These are phyloP conservation scores for Gamsiella multidivaricata DNA, from an alignment of 192 early-diverging fungal genomes.

Conservation along the genomic window DNA sequence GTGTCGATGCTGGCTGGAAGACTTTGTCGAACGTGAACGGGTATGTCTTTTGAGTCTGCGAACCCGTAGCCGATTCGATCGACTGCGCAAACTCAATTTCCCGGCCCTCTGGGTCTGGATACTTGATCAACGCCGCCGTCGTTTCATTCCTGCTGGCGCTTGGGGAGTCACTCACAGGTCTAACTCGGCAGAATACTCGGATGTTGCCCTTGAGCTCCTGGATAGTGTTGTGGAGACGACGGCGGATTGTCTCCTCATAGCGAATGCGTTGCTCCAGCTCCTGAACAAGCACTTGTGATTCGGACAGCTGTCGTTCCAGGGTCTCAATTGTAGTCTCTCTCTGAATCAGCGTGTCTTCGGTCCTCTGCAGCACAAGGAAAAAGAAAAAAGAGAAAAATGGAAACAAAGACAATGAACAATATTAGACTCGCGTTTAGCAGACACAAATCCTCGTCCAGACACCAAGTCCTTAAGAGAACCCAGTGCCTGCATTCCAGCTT, in stretches of 20 bases:
- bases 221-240: constrained; percentile 89
- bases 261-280: constrained; percentile 40
- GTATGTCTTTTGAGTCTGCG: constrained; percentile 63
- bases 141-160: constrained; percentile 8
- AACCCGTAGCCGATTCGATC: constrained; percentile 38
- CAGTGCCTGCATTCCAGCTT: too few species aligned
- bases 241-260: constrained; percentile 77
- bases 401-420: not conserved
- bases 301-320: constrained; percentile 14
- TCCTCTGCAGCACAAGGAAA: constrained; percentile 27
- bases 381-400: not conserved
- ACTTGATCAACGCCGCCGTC: constrained; percentile 27
- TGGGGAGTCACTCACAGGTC: too few species aligned
- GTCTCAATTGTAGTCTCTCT: constrained; percentile 59
- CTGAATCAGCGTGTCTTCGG: constrained; percentile 42
- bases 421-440: not conserved
- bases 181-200: constrained; percentile 94
- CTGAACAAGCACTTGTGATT: constrained; percentile 6
- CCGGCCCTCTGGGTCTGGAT: constrained; percentile 31
- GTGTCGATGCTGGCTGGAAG: constrained; percentile 74
- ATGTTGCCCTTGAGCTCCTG: constrained; percentile 98
- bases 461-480: too few species aligned
- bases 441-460: not conserved
- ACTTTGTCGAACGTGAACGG: constrained; percentile 90
- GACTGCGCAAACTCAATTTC: constrained; percentile 81